Evolutionary conservation across 129 eudicot genomes (phyloP).

Genomic region (Escallonia herrerae): DNA sequence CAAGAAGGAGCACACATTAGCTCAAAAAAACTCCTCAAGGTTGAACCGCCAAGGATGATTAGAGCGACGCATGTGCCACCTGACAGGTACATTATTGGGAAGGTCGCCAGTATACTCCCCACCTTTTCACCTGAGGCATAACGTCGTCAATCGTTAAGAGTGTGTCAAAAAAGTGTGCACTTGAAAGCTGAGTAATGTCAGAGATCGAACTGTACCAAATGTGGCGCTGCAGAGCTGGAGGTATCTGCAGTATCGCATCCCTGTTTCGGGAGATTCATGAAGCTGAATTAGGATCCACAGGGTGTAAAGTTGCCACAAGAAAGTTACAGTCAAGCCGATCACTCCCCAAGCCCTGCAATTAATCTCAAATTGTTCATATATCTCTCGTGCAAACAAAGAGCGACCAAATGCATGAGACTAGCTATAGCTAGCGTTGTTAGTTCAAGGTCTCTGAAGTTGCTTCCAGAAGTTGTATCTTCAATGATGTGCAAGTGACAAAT

Average conservation of each 20-base stretch:
- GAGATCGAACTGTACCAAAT: slow-evolving; percentile 9
- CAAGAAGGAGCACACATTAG: slow-evolving; percentile 31
- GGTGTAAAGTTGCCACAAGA: slow-evolving; percentile 24
- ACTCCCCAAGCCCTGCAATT: slow-evolving; percentile 21
- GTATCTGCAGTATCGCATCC: slow-evolving; percentile 25
- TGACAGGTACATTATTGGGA: slow-evolving; percentile 39
- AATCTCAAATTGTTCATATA: not conserved
- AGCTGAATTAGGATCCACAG: slow-evolving; percentile 10
- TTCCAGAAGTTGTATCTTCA: not conserved
- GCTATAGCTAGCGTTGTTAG: not conserved
- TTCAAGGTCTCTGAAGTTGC: not conserved
- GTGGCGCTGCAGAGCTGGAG: slow-evolving; percentile 15
- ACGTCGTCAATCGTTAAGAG: not conserved
- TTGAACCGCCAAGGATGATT: slow-evolving; percentile 36
- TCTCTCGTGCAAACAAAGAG: not conserved
- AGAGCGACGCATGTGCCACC: slow-evolving; percentile 37
- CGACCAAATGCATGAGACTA: not conserved
- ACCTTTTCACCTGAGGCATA: slow-evolving; percentile 27
- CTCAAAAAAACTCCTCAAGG: slow-evolving; percentile 34
- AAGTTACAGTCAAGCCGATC: slow-evolving; percentile 8
- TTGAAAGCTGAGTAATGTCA: not conserved
- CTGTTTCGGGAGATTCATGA: slow-evolving; percentile 17
- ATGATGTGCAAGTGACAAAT: not conserved
- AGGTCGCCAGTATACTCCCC: slow-evolving; percentile 24
- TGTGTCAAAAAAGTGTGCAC: not conserved